A percentile compares a stretch with the other conserved stretches of the same genome.
Conservation (phyloP, 1,284 basidiomycete genomes). For the Sanguinoderma infundibulare region DNA sequence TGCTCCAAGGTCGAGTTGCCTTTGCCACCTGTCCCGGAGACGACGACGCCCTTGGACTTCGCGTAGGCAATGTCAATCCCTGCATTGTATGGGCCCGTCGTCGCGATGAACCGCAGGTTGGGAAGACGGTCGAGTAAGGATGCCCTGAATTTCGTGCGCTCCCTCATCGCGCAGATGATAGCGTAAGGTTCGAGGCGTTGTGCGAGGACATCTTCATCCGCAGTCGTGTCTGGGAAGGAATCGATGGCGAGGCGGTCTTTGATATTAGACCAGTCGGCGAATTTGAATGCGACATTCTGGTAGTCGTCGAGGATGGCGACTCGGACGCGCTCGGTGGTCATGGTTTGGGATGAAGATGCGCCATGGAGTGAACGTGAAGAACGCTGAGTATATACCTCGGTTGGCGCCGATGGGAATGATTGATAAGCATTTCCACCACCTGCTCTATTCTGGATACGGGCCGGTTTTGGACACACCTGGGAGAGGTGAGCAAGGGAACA, state of each 20-base stretch:
- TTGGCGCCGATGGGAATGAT: conserved; percentile 2
- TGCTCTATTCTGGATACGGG: conserved; percentile 14
- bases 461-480: background rate
- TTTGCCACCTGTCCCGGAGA: conserved; percentile 55
- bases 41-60: conserved; percentile 52
- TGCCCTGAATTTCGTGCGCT: conserved; percentile 61
- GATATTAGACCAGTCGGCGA: conserved; percentile 56
- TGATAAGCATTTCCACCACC: background rate
- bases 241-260: conserved; percentile 44
- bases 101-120: conserved; percentile 60
- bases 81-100: conserved; percentile 56
- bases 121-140: conserved; percentile 58
- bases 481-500: conserved; percentile 9
- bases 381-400: background rate
- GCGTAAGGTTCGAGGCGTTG: conserved; percentile 54
- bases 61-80: conserved; percentile 56
- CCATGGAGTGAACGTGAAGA: background rate
- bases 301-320: conserved; percentile 71
- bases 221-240: conserved; percentile 55
- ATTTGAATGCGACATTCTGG: conserved; percentile 52
- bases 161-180: conserved; percentile 71
- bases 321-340: conserved; percentile 28
- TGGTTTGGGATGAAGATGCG: conserved; percentile 8
- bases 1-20: conserved; percentile 60
- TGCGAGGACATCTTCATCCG: conserved; percentile 53